A percentile compares a stretch with the other conserved stretches of the same genome.
Evolutionary conservation across 2,329 filamentous ascomycete species (phyloP).

Genomic region (Fusarium abutilonis): DNA sequence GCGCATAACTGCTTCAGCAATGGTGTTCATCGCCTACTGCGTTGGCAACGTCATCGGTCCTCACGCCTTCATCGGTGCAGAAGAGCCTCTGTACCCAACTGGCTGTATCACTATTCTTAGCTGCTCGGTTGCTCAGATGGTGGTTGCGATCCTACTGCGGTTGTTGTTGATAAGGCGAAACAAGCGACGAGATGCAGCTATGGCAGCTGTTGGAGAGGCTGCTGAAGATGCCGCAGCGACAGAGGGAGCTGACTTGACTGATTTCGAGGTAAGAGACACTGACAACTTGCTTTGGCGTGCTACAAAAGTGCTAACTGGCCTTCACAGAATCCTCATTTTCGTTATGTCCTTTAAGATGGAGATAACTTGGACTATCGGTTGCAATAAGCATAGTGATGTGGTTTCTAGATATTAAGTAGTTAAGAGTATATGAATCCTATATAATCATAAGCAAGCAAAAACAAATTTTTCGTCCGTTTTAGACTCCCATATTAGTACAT

Average conservation of each 20-base stretch:
- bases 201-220: neutral
- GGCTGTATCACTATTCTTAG: slow-evolving; percentile 55
- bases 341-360: slow-evolving; percentile 21
- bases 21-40: slow-evolving; percentile 59
- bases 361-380: neutral
- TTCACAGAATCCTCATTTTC: slow-evolving; percentile 30
- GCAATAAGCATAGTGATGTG: too few species aligned
- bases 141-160: slow-evolving; percentile 29
- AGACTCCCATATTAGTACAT: neutral
- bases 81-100: slow-evolving; percentile 60
- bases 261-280: slow-evolving; percentile 31
- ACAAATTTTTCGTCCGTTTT: neutral
- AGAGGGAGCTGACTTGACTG: slow-evolving; percentile 31
- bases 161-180: slow-evolving; percentile 25
- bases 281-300: rapidly evolving
- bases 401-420: neutral
- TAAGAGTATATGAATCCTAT: neutral
- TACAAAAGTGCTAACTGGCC: neutral
- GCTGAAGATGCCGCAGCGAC: neutral
- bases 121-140: slow-evolving; percentile 33
- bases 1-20: slow-evolving; percentile 56
- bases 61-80: slow-evolving; percentile 54
- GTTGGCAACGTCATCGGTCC: slow-evolving; percentile 38
- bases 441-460: neutral
- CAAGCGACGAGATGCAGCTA: slow-evolving; percentile 18